Evolutionary conservation across 768 basidiomycete species (phyloP).

Genomic region (Hygrocybe punicea): DNA sequence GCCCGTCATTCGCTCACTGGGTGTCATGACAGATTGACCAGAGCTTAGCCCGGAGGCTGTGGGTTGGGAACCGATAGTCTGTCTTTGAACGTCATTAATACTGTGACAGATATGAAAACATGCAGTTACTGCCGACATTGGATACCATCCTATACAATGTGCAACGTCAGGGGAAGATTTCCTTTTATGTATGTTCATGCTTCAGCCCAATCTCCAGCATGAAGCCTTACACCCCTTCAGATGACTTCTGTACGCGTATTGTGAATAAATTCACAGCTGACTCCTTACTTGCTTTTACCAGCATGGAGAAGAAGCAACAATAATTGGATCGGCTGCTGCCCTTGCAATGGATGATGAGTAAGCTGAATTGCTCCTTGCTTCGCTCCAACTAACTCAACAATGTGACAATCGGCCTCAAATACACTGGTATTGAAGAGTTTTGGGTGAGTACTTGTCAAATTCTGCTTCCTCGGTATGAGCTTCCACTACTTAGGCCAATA

Average conservation of each 20-base stretch:
- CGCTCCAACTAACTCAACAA: background rate
- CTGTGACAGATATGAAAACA: constrained; percentile 61
- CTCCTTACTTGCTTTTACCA: constrained; percentile 25
- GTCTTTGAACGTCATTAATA: background rate
- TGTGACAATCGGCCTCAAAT: background rate
- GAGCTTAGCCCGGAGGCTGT: constrained; percentile 63
- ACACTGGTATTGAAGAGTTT: constrained; percentile 48
- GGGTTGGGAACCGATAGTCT: constrained; percentile 15
- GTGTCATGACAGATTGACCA: constrained; percentile 54
- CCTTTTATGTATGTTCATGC: constrained; percentile 66
- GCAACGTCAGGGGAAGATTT: constrained; percentile 90
- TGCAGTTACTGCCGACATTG: constrained; percentile 75
- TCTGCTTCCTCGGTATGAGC: background rate
- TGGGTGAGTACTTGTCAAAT: constrained; percentile 47
- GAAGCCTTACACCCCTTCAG: constrained; percentile 34
- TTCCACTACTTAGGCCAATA: constrained; percentile 66
- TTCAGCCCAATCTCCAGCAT: background rate
- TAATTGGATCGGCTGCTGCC: constrained; percentile 86
- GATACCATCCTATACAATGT: constrained; percentile 90
- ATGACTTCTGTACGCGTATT: constrained; percentile 70
- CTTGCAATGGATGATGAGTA: constrained; percentile 82
- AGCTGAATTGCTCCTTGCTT: constrained; percentile 23
- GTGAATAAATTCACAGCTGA: background rate
- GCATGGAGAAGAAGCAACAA: constrained; percentile 89
- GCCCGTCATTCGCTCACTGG: background rate